A percentile compares a stretch with the other conserved stretches of the same genome.
These are phyloP conservation scores for Penicillium sp. DNA, from an alignment of 2,329 filamentous ascomycete genomes.

Conservation along the genomic window DNA sequence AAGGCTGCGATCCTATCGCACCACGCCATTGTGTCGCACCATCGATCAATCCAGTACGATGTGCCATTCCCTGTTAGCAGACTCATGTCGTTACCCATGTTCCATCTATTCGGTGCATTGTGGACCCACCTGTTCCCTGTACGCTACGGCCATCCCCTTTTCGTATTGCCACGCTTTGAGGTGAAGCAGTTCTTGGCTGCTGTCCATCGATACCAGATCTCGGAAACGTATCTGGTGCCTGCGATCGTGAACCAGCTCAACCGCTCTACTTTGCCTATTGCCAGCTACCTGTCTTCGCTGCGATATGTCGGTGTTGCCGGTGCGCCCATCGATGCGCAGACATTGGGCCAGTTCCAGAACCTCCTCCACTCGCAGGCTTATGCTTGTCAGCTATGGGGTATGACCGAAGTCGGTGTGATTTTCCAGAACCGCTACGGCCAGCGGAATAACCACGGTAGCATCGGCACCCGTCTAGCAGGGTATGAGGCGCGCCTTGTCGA, in stretches of 20 bases:
- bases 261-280: slow-evolving; percentile 25
- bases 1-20: slow-evolving; percentile 62
- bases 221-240: slow-evolving; percentile 51
- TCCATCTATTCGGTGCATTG: slow-evolving; percentile 53
- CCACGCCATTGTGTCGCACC: slow-evolving; percentile 57
- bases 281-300: slow-evolving; percentile 41
- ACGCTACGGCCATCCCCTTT: slow-evolving; percentile 48
- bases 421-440: slow-evolving; percentile 44
- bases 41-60: slow-evolving; percentile 40
- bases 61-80: slow-evolving; percentile 45
- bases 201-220: slow-evolving; percentile 45
- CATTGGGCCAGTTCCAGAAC: slow-evolving; percentile 42
- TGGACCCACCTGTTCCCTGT: slow-evolving; percentile 50
- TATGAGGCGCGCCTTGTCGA: slow-evolving; percentile 40
- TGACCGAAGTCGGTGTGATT: slow-evolving; percentile 53
- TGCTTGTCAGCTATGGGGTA: slow-evolving; percentile 54
- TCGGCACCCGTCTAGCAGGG: slow-evolving; percentile 48
- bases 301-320: slow-evolving; percentile 51
- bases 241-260: slow-evolving; percentile 44
- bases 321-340: slow-evolving; percentile 46
- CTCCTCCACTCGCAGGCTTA: slow-evolving; percentile 44
- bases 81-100: slow-evolving; percentile 53
- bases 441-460: slow-evolving; percentile 46
- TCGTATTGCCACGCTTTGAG: slow-evolving; percentile 50
- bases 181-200: slow-evolving; percentile 41